Base-by-base conservation (phyloP, 2,329 filamentous ascomycete genomes). In the Ambrosiella beaveri region DNA sequence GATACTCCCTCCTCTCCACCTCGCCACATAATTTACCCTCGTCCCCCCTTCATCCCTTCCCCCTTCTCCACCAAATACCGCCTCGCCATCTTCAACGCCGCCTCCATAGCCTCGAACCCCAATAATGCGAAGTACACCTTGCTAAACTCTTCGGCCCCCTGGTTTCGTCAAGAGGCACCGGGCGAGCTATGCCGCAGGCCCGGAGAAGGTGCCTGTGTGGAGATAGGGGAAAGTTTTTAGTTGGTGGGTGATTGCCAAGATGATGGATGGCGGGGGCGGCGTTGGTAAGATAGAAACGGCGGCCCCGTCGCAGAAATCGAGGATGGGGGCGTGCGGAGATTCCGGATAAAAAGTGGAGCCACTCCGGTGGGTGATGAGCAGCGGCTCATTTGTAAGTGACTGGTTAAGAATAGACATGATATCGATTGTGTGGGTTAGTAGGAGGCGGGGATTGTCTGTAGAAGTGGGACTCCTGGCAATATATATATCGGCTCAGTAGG, bases 231-330 rank as follows among this genome's bases (percentile, higher is more conserved):
- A 62, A n/a, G 60, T 68, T 57, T 72, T 69, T 65, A 81, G 70
- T 63, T 84, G 81, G 15, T 72, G 65, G 17, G 71, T 68, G 37
- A 85, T 73, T 0, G 80, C 80, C 15, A 74, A 68, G 36, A 71
- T 71, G 19, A 86, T 76, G 7, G 44, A 47, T 8, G 58, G 78
- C 71, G 57, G 73, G 63, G 59, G 82, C 74, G 38, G 75, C 76
- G 64, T 85, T 80, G 13, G 82, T 83, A 7, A 86, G 66, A 65
- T 81, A 8, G 79, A 74, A 5, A 87, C 84, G 7, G 80, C 81
- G 12, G 83, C 80, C 52, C 84, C 84, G 45, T 80, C 76, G n/a
- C 79, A 82, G 4, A 79, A 80, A 65, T 87, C 84, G n/a, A 85
- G 74, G 45, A 87, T 74, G 13, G 37, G 35, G 12, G 49, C 19